A percentile compares a stretch with the other conserved stretches of the same genome.
Evolutionary conservation across 192 early-diverging fungal genomes (phyloP).

Genomic region (Coemansia sp.): DNA sequence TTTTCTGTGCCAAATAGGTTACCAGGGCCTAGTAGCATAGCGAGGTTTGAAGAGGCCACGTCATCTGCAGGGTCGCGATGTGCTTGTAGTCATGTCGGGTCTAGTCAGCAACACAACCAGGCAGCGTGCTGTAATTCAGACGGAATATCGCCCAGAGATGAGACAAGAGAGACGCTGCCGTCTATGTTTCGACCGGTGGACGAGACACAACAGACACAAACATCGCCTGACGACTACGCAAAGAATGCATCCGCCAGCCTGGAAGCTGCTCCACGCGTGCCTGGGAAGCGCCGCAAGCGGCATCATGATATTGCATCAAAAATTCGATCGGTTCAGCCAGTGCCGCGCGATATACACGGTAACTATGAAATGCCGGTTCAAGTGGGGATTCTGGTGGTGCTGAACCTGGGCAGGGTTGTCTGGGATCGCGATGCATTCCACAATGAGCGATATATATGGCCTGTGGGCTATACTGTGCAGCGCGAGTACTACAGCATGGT

Average conservation of each 20-base stretch:
- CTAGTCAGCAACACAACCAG: neutral
- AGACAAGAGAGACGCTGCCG: neutral
- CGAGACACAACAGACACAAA: neutral
- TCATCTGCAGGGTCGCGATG: neutral
- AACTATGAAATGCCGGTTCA: constrained; percentile 73
- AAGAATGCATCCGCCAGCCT: neutral
- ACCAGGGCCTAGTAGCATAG: neutral
- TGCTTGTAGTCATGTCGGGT: neutral
- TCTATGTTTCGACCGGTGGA: neutral
- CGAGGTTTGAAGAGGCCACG: neutral
- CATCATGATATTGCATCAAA: constrained; percentile 47
- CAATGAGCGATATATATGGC: constrained; percentile 89
- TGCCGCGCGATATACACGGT: constrained; percentile 61
- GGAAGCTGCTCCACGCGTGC: constrained; percentile 3
- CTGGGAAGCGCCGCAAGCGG: constrained; percentile 42
- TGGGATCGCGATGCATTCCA: constrained; percentile 78
- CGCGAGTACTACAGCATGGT: constrained; percentile 73
- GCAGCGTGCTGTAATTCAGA: neutral
- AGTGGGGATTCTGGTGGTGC: constrained; percentile 75
- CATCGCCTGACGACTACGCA: neutral
- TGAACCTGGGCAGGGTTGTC: constrained; percentile 70
- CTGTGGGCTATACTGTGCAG: constrained; percentile 79
- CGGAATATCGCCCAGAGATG: neutral
- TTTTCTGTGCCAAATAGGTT: neutral
- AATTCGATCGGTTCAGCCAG: constrained; percentile 45